phyloP scores from a whole-genome alignment of 768 basidiomycete species.

The Arthromyces matolae region DNA sequence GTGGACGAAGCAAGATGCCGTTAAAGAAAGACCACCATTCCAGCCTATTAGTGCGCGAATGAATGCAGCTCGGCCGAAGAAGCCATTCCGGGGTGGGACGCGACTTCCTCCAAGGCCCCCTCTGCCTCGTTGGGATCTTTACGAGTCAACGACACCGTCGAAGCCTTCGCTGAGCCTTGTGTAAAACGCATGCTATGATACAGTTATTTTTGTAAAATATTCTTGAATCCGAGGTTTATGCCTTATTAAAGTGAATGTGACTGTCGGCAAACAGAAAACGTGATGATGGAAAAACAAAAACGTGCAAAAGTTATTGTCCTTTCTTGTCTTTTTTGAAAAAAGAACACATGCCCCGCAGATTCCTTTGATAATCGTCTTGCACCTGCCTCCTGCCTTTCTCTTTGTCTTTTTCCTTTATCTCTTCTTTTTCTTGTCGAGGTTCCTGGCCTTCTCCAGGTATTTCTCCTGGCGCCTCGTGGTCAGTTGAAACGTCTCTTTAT shows the following conservation, averaged over 20 bases:
- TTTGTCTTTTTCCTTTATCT: constrained; percentile 11
- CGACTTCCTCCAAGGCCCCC: constrained; percentile 23
- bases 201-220: too few species aligned
- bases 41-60: constrained; percentile 14
- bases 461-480: constrained; percentile 28
- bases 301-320: constrained; percentile 28
- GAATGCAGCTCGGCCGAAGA: constrained; percentile 14
- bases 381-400: constrained; percentile 16
- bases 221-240: constrained; percentile 2
- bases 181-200: too few species aligned
- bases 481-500: constrained; percentile 12
- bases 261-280: too few species aligned
- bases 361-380: constrained; percentile 27
- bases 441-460: constrained; percentile 18
- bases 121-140: constrained; percentile 24
- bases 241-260: too few species aligned
- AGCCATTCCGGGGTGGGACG: constrained; percentile 21
- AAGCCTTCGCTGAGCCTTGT: too few species aligned
- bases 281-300: constrained; percentile 20
- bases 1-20: background rate
- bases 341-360: constrained; percentile 32
- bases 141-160: constrained; percentile 5
- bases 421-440: constrained; percentile 25
- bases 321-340: constrained; percentile 22
- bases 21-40: background rate